A percentile compares a stretch with the other conserved stretches of the same genome.
Evolutionary conservation across 1,284 basidiomycete genomes (phyloP).

Genomic region (Cutaneotrichosporon cutaneum): DNA sequence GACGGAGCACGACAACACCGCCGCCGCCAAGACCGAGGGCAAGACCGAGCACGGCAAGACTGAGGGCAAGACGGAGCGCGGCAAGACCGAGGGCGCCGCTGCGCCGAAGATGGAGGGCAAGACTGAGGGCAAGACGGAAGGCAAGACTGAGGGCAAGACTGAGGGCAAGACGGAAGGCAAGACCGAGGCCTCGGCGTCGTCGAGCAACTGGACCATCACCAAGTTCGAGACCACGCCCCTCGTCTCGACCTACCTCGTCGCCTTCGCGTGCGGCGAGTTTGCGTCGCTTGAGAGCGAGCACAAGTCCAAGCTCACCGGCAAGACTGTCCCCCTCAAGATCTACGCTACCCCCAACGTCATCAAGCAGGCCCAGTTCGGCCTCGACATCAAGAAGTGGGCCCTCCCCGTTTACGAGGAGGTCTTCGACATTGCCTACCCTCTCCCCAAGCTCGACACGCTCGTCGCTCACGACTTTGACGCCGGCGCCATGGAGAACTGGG

Average conservation of each 20-base stretch:
- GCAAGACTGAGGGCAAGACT: conserved; percentile 54
- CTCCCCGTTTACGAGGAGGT: conserved; percentile 91
- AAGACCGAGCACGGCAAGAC: conserved; percentile 32
- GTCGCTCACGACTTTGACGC: conserved; percentile 82
- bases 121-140: conserved; percentile 44
- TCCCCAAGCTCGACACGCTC: conserved; percentile 89
- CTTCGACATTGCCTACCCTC: conserved; percentile 84
- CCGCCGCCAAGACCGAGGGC: conserved; percentile 29
- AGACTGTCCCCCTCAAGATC: conserved; percentile 76
- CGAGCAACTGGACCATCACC: conserved; percentile 69
- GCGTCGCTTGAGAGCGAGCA: conserved; percentile 72
- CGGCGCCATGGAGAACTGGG: conserved; percentile 96
- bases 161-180: conserved; percentile 34
- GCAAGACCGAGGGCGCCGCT: conserved; percentile 40
- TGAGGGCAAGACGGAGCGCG: conserved; percentile 25
- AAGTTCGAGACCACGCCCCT: conserved; percentile 72
- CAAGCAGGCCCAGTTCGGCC: conserved; percentile 64
- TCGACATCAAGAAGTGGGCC: conserved; percentile 84
- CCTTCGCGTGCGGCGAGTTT: conserved; percentile 85
- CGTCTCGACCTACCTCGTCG: conserved; percentile 87
- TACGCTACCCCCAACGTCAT: conserved; percentile 89
- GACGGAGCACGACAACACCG: conserved; percentile 49
- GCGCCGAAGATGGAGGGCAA: conserved; percentile 32
- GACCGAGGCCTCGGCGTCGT: conserved; percentile 36
- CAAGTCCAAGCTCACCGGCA: conserved; percentile 76